Conservation (phyloP, 495 filamentous ascomycete genomes). For the Friedmanniomyces endolithicus region DNA sequence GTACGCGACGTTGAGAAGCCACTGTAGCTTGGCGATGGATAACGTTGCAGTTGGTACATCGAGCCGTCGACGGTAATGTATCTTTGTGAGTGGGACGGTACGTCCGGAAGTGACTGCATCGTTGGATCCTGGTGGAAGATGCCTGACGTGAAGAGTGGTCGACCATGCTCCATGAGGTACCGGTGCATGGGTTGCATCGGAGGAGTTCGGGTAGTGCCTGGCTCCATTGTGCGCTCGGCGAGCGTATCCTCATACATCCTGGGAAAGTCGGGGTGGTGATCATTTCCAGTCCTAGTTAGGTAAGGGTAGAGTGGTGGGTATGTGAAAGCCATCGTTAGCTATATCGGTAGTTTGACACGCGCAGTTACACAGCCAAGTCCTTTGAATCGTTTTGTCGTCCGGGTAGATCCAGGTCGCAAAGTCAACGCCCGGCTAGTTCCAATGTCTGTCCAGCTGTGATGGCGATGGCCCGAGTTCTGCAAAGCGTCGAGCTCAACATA, state of each 20-base stretch:
- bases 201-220: neutral
- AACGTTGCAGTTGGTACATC: neutral
- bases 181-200: constrained; percentile 2
- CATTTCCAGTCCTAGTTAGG: neutral
- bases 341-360: neutral
- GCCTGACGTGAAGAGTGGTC: neutral
- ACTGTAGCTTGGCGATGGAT: constrained; percentile 9
- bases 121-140: neutral
- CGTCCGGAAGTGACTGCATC: neutral
- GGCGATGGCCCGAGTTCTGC: neutral
- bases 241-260: neutral
- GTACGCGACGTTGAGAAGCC: constrained; percentile 5
- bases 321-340: neutral
- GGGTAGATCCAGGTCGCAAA: no score
- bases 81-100: neutral
- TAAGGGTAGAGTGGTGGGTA: neutral
- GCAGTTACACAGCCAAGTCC: no score
- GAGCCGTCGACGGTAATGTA: neutral
- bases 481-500: neutral
- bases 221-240: no score
- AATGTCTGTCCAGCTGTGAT: neutral
- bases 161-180: neutral
- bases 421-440: no score
- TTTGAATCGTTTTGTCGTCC: no score
- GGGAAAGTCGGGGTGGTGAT: neutral